Conservation (phyloP, 257 asterid species). For the Jasminum sambac region DNA sequence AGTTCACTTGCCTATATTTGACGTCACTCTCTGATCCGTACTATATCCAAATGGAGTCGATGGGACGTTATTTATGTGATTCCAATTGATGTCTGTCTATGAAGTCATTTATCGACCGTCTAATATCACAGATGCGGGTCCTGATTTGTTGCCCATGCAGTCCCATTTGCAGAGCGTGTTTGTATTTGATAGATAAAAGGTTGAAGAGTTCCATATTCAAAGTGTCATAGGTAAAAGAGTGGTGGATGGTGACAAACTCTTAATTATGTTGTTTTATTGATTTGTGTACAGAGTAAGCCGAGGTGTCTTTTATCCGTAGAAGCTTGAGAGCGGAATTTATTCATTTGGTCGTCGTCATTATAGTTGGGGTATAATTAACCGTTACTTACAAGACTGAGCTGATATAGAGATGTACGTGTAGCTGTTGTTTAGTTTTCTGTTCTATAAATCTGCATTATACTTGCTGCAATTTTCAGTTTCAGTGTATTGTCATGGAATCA, state of each 20-base stretch:
- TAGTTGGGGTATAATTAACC: too few species aligned
- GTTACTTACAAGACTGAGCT: not conserved
- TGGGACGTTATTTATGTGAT: slow-evolving; percentile 6
- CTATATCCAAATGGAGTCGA: not conserved
- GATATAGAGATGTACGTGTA: not conserved
- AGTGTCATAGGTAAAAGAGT: slow-evolving; percentile 13
- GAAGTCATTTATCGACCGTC: not conserved
- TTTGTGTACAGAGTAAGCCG: slow-evolving; percentile 19
- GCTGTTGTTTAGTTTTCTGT: not conserved
- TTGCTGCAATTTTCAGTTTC: not conserved
- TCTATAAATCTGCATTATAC: not conserved
- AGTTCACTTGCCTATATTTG: slow-evolving; percentile 89
- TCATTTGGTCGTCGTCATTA: too few species aligned
- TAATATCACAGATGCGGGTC: not conserved
- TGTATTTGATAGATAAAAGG: slow-evolving; percentile 18
- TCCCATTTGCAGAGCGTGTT: slow-evolving; percentile 15
- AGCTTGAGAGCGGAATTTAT: too few species aligned
- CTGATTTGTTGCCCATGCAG: too few species aligned
- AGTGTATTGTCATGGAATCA: too few species aligned
- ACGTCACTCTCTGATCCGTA: slow-evolving; percentile 2
- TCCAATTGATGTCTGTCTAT: not conserved
- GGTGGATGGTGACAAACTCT: not conserved
- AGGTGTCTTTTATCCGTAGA: too few species aligned
- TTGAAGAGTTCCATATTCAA: slow-evolving; percentile 19
- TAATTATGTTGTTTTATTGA: slow-evolving; percentile 15